phyloP scores from a whole-genome alignment of 1,284 basidiomycete species.

The Thecaphora thlaspeos region DNA sequence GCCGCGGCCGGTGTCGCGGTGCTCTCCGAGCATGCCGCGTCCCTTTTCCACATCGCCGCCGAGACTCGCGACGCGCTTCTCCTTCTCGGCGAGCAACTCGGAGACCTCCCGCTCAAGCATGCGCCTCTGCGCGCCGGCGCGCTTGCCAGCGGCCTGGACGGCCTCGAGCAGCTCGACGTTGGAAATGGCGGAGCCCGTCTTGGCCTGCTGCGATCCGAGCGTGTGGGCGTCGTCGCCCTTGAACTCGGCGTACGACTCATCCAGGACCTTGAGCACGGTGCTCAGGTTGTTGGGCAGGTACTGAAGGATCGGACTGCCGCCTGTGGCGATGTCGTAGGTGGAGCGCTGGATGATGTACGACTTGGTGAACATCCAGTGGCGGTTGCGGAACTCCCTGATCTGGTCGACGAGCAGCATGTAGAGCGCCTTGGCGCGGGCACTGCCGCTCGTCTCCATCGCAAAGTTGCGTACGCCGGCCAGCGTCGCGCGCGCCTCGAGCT shows the following conservation, averaged over 20 bases:
- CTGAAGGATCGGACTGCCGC: conserved; percentile 46
- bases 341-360: conserved; percentile 51
- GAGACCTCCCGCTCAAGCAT: conserved; percentile 40
- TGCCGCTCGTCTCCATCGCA: conserved; percentile 18
- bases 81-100: conserved; percentile 34
- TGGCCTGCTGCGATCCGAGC: conserved; percentile 4
- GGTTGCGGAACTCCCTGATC: conserved; percentile 48
- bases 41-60: conserved; percentile 33
- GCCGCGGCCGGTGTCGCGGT: conserved; percentile 29
- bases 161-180: conserved; percentile 27
- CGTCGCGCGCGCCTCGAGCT: conserved; percentile 42
- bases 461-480: conserved; percentile 29
- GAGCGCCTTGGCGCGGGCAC: conserved; percentile 32
- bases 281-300: conserved; percentile 54
- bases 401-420: conserved; percentile 54
- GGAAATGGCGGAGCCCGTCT: conserved; percentile 5
- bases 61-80: conserved; percentile 21
- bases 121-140: conserved; percentile 33
- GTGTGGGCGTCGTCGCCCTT: conserved; percentile 10
- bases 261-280: conserved; percentile 38
- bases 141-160: conserved; percentile 30
- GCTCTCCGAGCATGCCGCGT: conserved; percentile 31
- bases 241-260: conserved; percentile 33
- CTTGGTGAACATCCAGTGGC: conserved; percentile 53
- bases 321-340: conserved; percentile 50